phyloP scores from a whole-genome alignment of 2,329 filamentous ascomycete species.

The Biscogniauxia marginata region DNA sequence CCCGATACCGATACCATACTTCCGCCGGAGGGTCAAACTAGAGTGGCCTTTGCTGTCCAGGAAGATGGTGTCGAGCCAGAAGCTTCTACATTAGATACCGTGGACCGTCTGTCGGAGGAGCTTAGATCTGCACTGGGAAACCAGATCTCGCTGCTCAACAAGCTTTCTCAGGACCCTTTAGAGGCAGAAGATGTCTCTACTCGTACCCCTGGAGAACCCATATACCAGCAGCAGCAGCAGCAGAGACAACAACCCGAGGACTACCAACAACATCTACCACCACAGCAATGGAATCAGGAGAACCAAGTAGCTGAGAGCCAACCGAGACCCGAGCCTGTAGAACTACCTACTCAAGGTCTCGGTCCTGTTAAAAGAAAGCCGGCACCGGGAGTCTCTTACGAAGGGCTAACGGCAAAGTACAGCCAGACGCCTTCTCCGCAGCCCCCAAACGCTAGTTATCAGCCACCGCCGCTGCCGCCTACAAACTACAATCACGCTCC shows the following conservation, averaged over 20 bases:
- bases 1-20: conserved; percentile 1
- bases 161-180: conserved; percentile 10
- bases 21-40: not conserved
- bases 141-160: conserved; percentile 20
- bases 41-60: conserved; percentile 7
- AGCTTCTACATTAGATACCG: not conserved
- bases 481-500: conserved; percentile 4
- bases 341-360: conserved; percentile 20
- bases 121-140: conserved; percentile 25
- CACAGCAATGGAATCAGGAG: not conserved
- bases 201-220: not conserved
- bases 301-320: not conserved
- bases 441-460: conserved; percentile 12
- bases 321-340: conserved; percentile 6
- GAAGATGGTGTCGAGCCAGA: conserved; percentile 6
- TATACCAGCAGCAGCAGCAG: conserved; percentile 1
- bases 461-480: conserved; percentile 4
- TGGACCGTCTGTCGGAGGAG: conserved; percentile 19
- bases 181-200: not conserved
- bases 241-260: conserved; percentile 2
- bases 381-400: conserved; percentile 14
- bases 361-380: conserved; percentile 22
- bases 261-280: not conserved
- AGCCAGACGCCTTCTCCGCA: conserved; percentile 19
- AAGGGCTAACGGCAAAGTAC: conserved; percentile 6